Evolutionary conservation across 441 rosid species (phyloP), one percentile per base, ranked within the genome.

Genomic region (Omphalea diandra): DNA sequence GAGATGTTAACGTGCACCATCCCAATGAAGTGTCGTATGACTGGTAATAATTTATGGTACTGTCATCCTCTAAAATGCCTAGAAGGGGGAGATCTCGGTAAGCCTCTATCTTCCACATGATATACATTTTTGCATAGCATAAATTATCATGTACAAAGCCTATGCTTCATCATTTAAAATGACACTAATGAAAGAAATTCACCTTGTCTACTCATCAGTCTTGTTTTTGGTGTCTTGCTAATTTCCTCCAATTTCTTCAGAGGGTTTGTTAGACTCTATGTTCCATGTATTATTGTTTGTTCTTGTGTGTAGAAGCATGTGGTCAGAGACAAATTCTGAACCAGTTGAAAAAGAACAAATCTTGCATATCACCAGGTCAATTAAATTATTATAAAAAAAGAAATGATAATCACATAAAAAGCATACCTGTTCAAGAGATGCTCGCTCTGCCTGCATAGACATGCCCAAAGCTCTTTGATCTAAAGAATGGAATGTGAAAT

Each of bases 391-490:
- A 7, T 53, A 31, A 71, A n/a, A n/a, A 33, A 4, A 57, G 56
- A 52, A 52, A 0, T n/a, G 35, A 57, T 41, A 31, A 41, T 14
- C 43, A 59, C 71, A 55, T 33, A 35, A 49, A 65, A 60, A 18
- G 44, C 15, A 12, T 73, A 94, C 98, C 84, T 94, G 99, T 68
- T 86, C 69, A 77, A 95, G 96, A 65, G 95, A 87, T 58, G 98
- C 96, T 38, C 98, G 85, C 80, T 95, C 99, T 36, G 87, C 94
- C 59, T 97, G 88, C 99, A 95, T 95, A 75, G 98, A 92, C 99
- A 95, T 92, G 65, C 99, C 99, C 87, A 90, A 72, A 60, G 99
- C 99, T 81, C 99, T 84, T 84, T 95, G 99, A 88, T 95, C 99
- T 95, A 68, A 65, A 70, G 62, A 76, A 61, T 41, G 82, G 65